Evolutionary conservation across 192 early-diverging fungal genomes (phyloP), one percentile per base, ranked within the genome.

Genomic region (Spizellomyces punctatus): DNA sequence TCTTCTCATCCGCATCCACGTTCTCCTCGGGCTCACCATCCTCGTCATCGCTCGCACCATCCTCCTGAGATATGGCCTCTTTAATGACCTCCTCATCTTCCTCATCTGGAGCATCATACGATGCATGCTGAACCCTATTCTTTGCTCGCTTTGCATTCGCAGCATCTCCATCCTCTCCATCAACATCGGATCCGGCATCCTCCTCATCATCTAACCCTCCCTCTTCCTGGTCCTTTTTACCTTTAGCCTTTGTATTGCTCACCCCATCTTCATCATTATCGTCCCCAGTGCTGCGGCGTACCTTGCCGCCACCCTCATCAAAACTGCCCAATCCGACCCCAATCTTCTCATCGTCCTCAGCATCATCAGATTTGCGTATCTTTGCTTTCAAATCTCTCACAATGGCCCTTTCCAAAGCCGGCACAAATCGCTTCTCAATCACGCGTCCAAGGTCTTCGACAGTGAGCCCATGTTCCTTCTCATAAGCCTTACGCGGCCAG

Each of bases 21-120:
- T 80, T 76, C 49, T 80, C 77, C 27, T 79, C 83, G 41, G 79
- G 82, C n/a, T 82, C 81, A 19, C 78, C 81, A 5, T 81, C 76
- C 42, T 45, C 72, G 5, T 69, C 78, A 4, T 73, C 65, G 17
- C 49, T 75, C 46, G 69, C 72, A 19, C 76, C 77, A 46, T 54
- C 64, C 2, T 7, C 57, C 62, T 47, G 19, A 21, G 46, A 46
- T 45, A 46, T 50, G n/a, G 44, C 72, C 44, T 16, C 52, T n/a
- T 44, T 69, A 19, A 60, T 76, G 58, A 45, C 59, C 43, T 77
- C 86, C 75, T 89, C 79, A 76, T 94, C 95, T 42, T 95, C 94
- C n/a, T 94, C 92, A 61, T 97, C 94, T 0, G 89, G 88, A 8
- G 75, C 93, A 46, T 96, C 93, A 66, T 96, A 95, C 6, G 86